Evolutionary conservation across 2,329 filamentous ascomycete genomes (phyloP), one percentile per base, ranked within the genome.

Genomic region (Xylaria sp.): DNA sequence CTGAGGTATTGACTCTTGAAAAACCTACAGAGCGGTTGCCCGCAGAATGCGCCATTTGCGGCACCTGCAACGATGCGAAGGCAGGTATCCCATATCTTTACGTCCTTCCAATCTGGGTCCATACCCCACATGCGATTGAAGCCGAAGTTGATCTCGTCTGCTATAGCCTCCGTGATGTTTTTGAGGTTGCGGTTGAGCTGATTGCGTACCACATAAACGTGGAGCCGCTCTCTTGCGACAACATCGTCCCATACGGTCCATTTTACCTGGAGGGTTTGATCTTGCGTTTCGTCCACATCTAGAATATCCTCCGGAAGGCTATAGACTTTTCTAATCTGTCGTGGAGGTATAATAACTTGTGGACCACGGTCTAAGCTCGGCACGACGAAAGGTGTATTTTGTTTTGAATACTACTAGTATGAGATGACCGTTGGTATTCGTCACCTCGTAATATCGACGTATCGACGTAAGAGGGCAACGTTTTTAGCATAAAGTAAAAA

Each of bases 31-130:
- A 63, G 28, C n/a, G 46, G 46, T 15, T 23, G 12, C 18, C 65
- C 65, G 25, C 59, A 67, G n/a, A 67, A 60, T 2, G 65, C 65
- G 20, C 39, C 48, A 15, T 67, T 67, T 5, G 65, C 60, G 23
- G 60, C 65, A 10, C 65, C 48, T 5, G 25, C 65, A 20, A 67
- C 52, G 7, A 67, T 37, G 12, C 37, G 31, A 31, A 67, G n/a
- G n/a, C 37, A 50, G 25, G 65, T 52, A 23, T 37, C n/a, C 65
- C 65, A 67, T 7, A 59, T 15, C 18, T 44, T 37, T 8, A 67
- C 23, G 8, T 28, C 28, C 23, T 34, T 63, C 65, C 65, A 67
- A 6, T 25, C 20, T 12, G 37, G 48, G 5, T 41, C 37, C 9
- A n/a, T 18, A 2, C 60, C 65, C 65, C 65, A 67, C 28, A 39